These are phyloP conservation scores for Globisporangium takayamanum DNA, from an alignment of 352 stramenopile genomes.

Conservation along the genomic window DNA sequence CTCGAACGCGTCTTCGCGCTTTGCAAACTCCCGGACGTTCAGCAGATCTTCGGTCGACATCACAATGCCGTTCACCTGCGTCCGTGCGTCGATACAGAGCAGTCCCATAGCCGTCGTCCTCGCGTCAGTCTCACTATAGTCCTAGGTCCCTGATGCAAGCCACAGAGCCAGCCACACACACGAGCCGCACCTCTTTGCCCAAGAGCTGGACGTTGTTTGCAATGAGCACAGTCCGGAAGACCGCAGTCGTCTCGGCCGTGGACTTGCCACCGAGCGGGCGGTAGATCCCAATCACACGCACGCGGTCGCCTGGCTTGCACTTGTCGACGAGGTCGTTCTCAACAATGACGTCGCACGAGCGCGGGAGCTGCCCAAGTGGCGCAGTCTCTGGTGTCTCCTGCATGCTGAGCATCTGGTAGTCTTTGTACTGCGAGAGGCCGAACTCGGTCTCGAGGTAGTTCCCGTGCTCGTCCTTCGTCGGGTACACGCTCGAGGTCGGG, in stretches of 20 bases:
- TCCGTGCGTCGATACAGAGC: neutral
- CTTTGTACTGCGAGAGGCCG: slow-evolving; percentile 97
- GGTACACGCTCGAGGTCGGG: slow-evolving; percentile 89
- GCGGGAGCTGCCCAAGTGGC: slow-evolving; percentile 95
- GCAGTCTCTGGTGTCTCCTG: slow-evolving; percentile 91
- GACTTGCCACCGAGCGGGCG: slow-evolving; percentile 83
- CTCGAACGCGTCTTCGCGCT: slow-evolving; percentile 86
- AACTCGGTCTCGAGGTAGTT: slow-evolving; percentile 98
- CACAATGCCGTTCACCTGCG: slow-evolving; percentile 81
- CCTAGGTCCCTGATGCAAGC: neutral
- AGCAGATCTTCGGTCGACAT: slow-evolving; percentile 90
- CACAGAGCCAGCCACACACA: neutral
- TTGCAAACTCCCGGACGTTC: slow-evolving; percentile 91
- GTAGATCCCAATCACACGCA: slow-evolving; percentile 94
- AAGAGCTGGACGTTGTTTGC: slow-evolving; percentile 95
- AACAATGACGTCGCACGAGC: slow-evolving; percentile 96
- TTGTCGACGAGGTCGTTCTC: slow-evolving; percentile 98
- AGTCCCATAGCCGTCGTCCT: too few relatives aligned
- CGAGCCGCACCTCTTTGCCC: slow-evolving; percentile 72
- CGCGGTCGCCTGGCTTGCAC: slow-evolving; percentile 97
- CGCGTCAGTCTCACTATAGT: neutral
- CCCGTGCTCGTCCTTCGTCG: slow-evolving; percentile 94
- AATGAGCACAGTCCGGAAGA: slow-evolving; percentile 96
- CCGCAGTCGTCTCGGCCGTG: slow-evolving; percentile 72
- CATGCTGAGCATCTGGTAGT: slow-evolving; percentile 94